These are phyloP conservation scores for Pholiota adiposa DNA, from an alignment of 1,284 basidiomycete genomes.

Conservation along the genomic window DNA sequence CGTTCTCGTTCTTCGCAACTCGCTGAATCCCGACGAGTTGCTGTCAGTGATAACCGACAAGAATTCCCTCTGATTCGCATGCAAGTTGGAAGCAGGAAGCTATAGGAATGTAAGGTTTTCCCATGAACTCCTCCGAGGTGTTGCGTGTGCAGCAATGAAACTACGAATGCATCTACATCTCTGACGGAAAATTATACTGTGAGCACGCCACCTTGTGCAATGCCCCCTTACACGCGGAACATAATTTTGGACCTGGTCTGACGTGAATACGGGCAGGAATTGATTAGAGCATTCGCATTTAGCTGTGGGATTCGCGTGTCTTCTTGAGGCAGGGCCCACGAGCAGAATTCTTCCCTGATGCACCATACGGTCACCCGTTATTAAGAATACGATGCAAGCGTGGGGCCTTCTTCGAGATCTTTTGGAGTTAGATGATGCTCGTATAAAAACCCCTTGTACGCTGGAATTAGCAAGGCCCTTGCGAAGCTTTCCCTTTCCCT, in stretches of 20 bases:
- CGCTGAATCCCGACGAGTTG: neutral
- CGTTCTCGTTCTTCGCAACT: neutral
- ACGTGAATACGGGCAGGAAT: neutral
- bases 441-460: slow-evolving; percentile 1
- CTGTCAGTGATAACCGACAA: no score
- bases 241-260: neutral
- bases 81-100: no score
- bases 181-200: slow-evolving; percentile 5
- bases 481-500: slow-evolving; percentile 6
- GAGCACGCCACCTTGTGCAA: slow-evolving; percentile 11
- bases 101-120: neutral
- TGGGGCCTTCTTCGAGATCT: neutral
- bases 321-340: neutral
- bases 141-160: neutral
- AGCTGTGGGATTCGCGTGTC: slow-evolving; percentile 5
- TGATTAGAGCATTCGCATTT: neutral
- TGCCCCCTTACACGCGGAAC: neutral
- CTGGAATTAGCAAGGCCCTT: slow-evolving; percentile 5
- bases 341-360: neutral
- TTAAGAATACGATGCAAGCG: neutral
- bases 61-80: no score
- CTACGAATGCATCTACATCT: neutral
- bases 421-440: neutral
- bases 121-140: neutral
- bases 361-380: slow-evolving; percentile 9